Evolutionary conservation across 352 stramenopile genomes (phyloP).

Genomic region (Phytophthora chlamydospora): DNA sequence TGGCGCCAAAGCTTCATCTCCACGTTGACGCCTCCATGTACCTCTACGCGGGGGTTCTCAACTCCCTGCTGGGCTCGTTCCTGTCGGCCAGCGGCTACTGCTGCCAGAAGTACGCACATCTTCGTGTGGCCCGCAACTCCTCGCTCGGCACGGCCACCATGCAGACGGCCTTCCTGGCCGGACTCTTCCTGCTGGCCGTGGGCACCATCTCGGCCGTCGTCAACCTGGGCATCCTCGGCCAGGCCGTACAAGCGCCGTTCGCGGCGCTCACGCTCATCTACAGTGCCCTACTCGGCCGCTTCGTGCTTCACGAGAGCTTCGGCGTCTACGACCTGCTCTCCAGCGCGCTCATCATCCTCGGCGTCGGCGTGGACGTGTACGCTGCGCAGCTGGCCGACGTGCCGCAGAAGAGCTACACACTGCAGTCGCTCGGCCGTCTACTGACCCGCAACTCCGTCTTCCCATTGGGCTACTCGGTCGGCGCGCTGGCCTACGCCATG

Average conservation of each 20-base stretch:
- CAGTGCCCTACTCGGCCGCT: conserved; percentile 68
- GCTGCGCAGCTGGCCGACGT: conserved; percentile 55
- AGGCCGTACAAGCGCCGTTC: conserved; percentile 81
- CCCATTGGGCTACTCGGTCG: conserved; percentile 56
- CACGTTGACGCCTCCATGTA: conserved; percentile 36
- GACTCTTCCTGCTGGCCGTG: conserved; percentile 63
- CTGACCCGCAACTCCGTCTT: conserved; percentile 65
- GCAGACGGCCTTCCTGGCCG: conserved; percentile 61
- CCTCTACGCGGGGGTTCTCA: conserved; percentile 75
- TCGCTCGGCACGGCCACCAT: conserved; percentile 63
- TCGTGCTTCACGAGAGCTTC: conserved; percentile 67
- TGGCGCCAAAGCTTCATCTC: conserved; percentile 44
- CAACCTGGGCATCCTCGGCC: conserved; percentile 76
- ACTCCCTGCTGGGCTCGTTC: conserved; percentile 78
- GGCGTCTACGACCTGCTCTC: conserved; percentile 57
- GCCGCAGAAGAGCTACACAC: conserved; percentile 56
- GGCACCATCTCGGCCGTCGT: conserved; percentile 75
- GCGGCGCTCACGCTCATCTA: conserved; percentile 83
- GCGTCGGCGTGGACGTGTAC: conserved; percentile 67
- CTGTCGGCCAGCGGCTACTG: conserved; percentile 82
- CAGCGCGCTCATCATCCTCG: conserved; percentile 66
- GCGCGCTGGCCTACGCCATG: conserved; percentile 52
- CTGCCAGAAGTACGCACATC: conserved; percentile 79
- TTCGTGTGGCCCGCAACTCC: conserved; percentile 53
- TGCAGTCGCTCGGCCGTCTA: conserved; percentile 53